Evolutionary conservation across 73 alveolate genomes (phyloP).

Genomic region (Uronychia setigera): DNA sequence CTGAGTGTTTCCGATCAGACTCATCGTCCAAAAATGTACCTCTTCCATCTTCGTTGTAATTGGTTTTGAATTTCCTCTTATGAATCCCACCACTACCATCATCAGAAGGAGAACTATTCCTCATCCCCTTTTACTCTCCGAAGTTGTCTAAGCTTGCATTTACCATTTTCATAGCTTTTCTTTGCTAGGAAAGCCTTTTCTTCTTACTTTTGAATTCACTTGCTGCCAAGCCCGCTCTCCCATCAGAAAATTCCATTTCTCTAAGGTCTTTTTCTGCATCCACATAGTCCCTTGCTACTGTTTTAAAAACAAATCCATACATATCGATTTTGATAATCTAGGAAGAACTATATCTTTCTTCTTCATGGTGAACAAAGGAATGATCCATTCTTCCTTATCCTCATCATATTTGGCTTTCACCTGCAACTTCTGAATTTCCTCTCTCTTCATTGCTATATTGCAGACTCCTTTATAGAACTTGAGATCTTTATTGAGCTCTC

Average conservation of each 20-base stretch:
- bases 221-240: background rate
- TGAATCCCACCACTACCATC: background rate
- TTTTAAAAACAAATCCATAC: background rate
- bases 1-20: background rate
- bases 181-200: background rate
- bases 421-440: constrained; percentile 43
- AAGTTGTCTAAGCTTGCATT: background rate
- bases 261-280: constrained; percentile 16
- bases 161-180: too few species aligned
- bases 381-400: constrained; percentile 45
- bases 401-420: constrained; percentile 53
- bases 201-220: too few species aligned
- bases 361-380: constrained; percentile 49
- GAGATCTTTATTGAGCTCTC: constrained; percentile 76
- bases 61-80: background rate
- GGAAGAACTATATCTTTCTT: constrained; percentile 18
- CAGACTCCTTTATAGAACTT: constrained; percentile 76
- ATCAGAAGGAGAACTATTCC: background rate
- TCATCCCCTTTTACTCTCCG: background rate
- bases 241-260: background rate
- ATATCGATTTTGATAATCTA: background rate
- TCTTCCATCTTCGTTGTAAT: background rate
- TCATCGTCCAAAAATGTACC: background rate
- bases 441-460: constrained; percentile 30
- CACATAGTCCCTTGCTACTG: constrained; percentile 11